Conservation (phyloP, 305 asterid species). For the Solanum aculeatissimum region DNA sequence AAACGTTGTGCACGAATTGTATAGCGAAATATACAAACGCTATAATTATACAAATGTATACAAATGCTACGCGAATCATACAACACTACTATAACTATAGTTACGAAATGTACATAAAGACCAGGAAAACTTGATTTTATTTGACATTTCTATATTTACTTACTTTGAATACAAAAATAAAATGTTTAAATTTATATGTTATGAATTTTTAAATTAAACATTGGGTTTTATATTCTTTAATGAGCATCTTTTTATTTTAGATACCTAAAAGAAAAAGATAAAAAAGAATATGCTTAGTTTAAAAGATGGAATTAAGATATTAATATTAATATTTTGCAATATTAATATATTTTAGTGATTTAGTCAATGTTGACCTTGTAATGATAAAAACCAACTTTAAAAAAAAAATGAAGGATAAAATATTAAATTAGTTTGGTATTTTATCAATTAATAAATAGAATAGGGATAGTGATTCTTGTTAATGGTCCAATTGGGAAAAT, state of each 20-base stretch:
- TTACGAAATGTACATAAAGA: too few species aligned
- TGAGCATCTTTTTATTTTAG: neutral
- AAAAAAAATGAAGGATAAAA: neutral
- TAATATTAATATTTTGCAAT: neutral
- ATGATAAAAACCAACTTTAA: neutral
- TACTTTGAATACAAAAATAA: too few species aligned
- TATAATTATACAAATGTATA: too few species aligned
- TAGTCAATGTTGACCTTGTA: neutral
- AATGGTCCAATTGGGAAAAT: neutral
- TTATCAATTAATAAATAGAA: neutral
- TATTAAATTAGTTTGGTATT: neutral
- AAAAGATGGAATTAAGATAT: neutral
- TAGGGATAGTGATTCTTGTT: neutral
- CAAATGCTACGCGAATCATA: too few species aligned
- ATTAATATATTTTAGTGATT: neutral
- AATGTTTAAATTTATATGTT: too few species aligned
- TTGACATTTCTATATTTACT: too few species aligned
- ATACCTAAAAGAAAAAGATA: neutral
- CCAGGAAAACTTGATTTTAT: too few species aligned
- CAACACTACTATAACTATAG: too few species aligned
- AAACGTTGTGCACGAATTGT: too few species aligned
- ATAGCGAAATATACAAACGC: too few species aligned
- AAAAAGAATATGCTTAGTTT: neutral
- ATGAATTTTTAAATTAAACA: too few species aligned
- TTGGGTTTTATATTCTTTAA: neutral